A percentile compares a stretch with the other conserved stretches of the same genome.
Conservation (phyloP, 768 basidiomycete genomes). For the Pisolithus microcarpus region DNA sequence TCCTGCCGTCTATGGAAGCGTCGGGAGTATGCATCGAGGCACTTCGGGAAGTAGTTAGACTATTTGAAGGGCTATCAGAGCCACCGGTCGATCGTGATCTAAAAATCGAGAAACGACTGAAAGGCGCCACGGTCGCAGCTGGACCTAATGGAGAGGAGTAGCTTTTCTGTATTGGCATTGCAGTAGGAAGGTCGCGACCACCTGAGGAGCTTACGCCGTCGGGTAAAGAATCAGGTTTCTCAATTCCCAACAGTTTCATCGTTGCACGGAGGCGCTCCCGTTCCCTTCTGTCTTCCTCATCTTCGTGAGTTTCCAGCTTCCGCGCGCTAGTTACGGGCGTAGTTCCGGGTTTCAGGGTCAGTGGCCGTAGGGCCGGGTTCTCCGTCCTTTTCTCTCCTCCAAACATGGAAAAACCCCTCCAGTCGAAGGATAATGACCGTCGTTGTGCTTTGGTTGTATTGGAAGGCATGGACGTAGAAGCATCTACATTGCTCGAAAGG, state of each 20-base stretch:
- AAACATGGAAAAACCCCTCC: constrained; percentile 73
- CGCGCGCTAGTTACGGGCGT: constrained; percentile 52
- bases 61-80: constrained; percentile 43
- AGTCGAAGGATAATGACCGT: constrained; percentile 79
- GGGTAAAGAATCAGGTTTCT: constrained; percentile 49
- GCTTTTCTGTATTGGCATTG: constrained; percentile 34
- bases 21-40: constrained; percentile 12
- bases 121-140: constrained; percentile 20
- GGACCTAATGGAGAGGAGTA: constrained; percentile 31
- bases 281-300: constrained; percentile 86
- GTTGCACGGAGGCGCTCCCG: constrained; percentile 83
- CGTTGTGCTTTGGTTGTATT: constrained; percentile 43
- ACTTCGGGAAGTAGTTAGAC: constrained; percentile 39
- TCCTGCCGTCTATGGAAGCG: constrained; percentile 7
- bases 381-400: constrained; percentile 57
- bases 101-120: constrained; percentile 67
- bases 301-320: constrained; percentile 82
- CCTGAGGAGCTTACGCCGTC: constrained; percentile 4
- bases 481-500: constrained; percentile 10
- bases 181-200: constrained; percentile 20
- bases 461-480: constrained; percentile 14
- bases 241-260: constrained; percentile 92
- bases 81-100: constrained; percentile 39
- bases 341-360: constrained; percentile 66
- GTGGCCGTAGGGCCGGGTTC: constrained; percentile 50